Conservation (phyloP, 371 early-diverging fungal genomes). For the Rhizomucor miehei region DNA sequence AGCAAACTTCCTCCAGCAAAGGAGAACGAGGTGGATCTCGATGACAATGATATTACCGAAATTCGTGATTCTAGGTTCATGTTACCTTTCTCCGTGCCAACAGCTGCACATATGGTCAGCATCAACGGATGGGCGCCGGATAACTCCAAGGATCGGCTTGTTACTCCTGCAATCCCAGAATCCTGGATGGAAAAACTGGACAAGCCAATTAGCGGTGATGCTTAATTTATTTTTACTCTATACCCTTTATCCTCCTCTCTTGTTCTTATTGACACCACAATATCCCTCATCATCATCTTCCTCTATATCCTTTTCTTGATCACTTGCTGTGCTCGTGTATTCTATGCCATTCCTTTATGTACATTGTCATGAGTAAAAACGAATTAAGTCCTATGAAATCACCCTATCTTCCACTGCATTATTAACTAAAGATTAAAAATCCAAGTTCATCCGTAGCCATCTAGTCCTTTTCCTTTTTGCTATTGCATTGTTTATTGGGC, state of each 20-base stretch:
- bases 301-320: background rate
- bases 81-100: constrained; percentile 53
- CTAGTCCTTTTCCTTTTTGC: no score
- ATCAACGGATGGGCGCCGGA: constrained; percentile 31
- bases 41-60: constrained; percentile 37
- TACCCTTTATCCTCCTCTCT: background rate
- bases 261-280: background rate
- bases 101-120: constrained; percentile 30
- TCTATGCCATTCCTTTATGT: constrained; percentile 4
- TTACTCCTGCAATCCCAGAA: constrained; percentile 46
- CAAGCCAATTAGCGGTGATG: constrained; percentile 15
- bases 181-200: constrained; percentile 53
- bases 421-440: no score
- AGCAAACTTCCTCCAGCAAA: constrained; percentile 4
- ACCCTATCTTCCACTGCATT: no score
- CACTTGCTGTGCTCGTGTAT: constrained; percentile 4
- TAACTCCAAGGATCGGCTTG: constrained; percentile 26
- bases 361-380: background rate
- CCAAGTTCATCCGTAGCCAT: no score
- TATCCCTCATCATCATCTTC: no score
- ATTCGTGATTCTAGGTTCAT: constrained; percentile 47
- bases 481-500: no score
- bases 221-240: background rate
- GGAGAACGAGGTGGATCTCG: constrained; percentile 26
- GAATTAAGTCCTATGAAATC: no score